A percentile compares a stretch with the other conserved stretches of the same genome.
Evolutionary conservation across 805 yeast species (phyloP).

Genomic region (Saccharomycopsis microspora): DNA sequence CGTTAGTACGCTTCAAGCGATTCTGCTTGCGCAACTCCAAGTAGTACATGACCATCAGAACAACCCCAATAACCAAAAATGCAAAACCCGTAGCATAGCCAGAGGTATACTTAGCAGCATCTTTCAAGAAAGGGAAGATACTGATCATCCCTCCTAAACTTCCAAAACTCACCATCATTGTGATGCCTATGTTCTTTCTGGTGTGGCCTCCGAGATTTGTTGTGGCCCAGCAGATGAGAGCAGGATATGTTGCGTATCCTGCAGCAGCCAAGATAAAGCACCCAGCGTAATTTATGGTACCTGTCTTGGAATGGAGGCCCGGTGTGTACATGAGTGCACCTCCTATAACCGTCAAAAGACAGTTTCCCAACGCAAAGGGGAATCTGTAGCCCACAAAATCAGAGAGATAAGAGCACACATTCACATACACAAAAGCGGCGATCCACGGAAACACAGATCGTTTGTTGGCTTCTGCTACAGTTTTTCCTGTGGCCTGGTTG

Average conservation of each 20-base stretch:
- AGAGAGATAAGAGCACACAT: conserved; percentile 6
- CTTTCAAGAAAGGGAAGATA: conserved; percentile 10
- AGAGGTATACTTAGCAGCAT: conserved; percentile 1
- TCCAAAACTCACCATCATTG: conserved; percentile 57
- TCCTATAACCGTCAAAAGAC: conserved; percentile 37
- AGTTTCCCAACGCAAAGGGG: conserved; percentile 27
- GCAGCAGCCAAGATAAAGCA: conserved; percentile 45
- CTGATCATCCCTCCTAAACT: conserved; percentile 45
- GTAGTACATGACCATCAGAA: conserved; percentile 4
- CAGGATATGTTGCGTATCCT: conserved; percentile 56
- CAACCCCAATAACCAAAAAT: conserved; percentile 2
- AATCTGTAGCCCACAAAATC: conserved; percentile 38
- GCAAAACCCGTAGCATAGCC: conserved; percentile 13
- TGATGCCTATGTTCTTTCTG: conserved; percentile 46
- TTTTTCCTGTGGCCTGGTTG: conserved; percentile 4
- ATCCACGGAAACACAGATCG: conserved; percentile 15
- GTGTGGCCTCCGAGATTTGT: conserved; percentile 34
- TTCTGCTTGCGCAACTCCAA: conserved; percentile 14
- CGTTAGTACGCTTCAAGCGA: conserved; percentile 20
- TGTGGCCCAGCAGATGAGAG: conserved; percentile 50
- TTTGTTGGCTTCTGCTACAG: conserved; percentile 12
- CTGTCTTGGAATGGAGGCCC: conserved; percentile 6
- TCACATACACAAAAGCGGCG: conserved; percentile 10
- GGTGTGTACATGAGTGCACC: conserved; percentile 40
- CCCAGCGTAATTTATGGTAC: conserved; percentile 42